Percentiles rank a stretch among this genome's conserved stretches.
phyloP scores from a whole-genome alignment of 768 basidiomycete genomes.

The Sporobolomyces pararoseus region DNA sequence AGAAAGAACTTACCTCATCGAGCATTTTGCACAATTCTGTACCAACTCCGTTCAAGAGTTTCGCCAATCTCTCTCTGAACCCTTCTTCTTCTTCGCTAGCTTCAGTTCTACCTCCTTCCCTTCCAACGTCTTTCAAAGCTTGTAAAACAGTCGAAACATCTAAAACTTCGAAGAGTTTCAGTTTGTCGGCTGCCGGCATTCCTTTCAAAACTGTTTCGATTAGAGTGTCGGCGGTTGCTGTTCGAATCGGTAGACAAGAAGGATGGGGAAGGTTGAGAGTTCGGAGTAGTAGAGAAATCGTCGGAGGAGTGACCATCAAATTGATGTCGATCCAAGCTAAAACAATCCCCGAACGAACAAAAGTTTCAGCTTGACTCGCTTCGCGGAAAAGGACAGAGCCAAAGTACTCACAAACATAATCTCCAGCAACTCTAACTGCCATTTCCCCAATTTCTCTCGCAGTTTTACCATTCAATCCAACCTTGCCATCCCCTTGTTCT shows the following conservation, averaged over 20 bases:
- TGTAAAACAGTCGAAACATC: conserved; percentile 77
- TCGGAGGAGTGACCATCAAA: conserved; percentile 83
- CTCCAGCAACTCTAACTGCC: conserved; percentile 86
- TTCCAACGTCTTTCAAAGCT: conserved; percentile 59
- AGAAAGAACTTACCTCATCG: conserved; percentile 59
- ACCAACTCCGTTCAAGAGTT: conserved; percentile 74
- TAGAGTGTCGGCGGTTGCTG: conserved; percentile 75
- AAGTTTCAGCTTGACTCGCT: neutral
- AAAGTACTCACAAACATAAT: conserved; percentile 75
- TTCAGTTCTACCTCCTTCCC: conserved; percentile 67
- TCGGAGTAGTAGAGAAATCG: conserved; percentile 76
- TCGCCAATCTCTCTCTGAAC: conserved; percentile 83
- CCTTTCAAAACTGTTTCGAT: conserved; percentile 85
- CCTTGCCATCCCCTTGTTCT: conserved; percentile 56
- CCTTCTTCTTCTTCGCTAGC: conserved; percentile 75
- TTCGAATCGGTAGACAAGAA: conserved; percentile 62
- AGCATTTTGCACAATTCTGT: conserved; percentile 74
- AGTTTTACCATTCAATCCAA: conserved; percentile 50
- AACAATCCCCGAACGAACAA: neutral
- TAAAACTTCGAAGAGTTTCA: conserved; percentile 83
- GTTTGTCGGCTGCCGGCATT: conserved; percentile 79
- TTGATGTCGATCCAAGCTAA: conserved; percentile 98
- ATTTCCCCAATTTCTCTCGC: conserved; percentile 73
- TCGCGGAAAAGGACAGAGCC: neutral
- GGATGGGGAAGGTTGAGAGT: conserved; percentile 69